phyloP scores from a whole-genome alignment of 2,329 filamentous ascomycete genomes.

The Diaporthe ilicicola region DNA sequence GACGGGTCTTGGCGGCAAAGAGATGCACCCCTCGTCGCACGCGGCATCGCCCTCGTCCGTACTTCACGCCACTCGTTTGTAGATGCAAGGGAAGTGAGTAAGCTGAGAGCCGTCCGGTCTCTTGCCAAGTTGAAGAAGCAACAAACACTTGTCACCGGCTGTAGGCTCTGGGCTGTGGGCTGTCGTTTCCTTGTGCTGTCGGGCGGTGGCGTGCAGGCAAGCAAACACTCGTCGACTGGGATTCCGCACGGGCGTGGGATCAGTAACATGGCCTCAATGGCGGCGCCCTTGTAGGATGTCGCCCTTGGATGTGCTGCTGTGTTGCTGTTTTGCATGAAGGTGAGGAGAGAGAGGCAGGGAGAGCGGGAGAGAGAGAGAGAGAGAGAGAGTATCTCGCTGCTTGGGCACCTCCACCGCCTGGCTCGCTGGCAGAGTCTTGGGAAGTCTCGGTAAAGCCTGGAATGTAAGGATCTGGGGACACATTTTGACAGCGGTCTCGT shows the following conservation, averaged over 20 bases:
- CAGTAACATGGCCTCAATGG: not conserved
- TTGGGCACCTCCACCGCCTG: no score
- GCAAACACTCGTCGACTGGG: not conserved
- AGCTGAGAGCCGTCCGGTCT: not conserved
- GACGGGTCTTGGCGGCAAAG: conserved; percentile 17
- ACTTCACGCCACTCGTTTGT: not conserved
- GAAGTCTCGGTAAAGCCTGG: not conserved
- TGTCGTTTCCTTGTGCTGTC: not conserved
- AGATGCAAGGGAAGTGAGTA: not conserved
- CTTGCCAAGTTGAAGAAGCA: not conserved
- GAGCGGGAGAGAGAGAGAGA: not conserved
- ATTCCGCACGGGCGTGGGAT: not conserved
- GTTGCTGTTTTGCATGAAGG: not conserved
- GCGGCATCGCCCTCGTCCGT: not conserved
- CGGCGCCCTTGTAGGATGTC: not conserved
- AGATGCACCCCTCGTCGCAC: not conserved
- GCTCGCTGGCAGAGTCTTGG: no score
- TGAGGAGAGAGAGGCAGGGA: no score
- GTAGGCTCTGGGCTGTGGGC: not conserved
- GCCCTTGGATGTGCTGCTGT: not conserved
- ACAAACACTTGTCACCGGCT: conserved; percentile 10
- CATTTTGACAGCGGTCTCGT: conserved; percentile 12
- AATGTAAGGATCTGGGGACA: not conserved
- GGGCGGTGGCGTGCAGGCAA: not conserved
- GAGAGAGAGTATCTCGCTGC: no score